Percentiles rank a stretch among this genome's conserved stretches.
Evolutionary conservation across 1,284 basidiomycete genomes (phyloP).

Genomic region (Cryptococcus maquisensis): DNA sequence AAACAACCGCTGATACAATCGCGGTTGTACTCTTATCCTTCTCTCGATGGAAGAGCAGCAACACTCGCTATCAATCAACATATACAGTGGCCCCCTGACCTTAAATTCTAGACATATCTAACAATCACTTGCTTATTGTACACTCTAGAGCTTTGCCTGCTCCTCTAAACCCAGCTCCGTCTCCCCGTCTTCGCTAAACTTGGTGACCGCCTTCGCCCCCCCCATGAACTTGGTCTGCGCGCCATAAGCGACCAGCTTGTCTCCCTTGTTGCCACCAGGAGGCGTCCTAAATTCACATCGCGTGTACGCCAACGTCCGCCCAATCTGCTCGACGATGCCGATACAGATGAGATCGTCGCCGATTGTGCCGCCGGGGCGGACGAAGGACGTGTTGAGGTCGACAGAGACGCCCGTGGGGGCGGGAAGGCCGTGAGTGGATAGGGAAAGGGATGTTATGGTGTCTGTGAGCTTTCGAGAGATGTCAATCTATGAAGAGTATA

Average conservation of each 20-base stretch:
- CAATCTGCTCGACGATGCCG: slow-evolving; percentile 43
- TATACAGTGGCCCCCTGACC: too few relatives aligned
- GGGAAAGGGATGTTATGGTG: slow-evolving; percentile 44
- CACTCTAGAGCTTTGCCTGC: slow-evolving; percentile 16
- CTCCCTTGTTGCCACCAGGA: slow-evolving; percentile 14
- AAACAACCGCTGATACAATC: too few relatives aligned
- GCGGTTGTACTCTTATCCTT: too few relatives aligned
- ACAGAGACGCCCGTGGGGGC: slow-evolving; percentile 46
- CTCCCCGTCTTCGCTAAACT: slow-evolving; percentile 38
- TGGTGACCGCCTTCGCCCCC: slow-evolving; percentile 17
- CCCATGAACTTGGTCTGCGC: slow-evolving; percentile 48
- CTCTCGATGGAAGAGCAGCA: too few relatives aligned
- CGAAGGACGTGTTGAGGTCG: slow-evolving; percentile 47
- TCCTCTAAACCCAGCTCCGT: slow-evolving; percentile 22
- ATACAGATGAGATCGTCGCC: slow-evolving; percentile 37
- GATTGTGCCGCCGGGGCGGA: slow-evolving; percentile 40
- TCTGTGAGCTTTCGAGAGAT: slow-evolving; percentile 37
- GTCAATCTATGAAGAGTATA: not conserved
- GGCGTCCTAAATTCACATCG: slow-evolving; percentile 11
- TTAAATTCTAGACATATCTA: too few relatives aligned
- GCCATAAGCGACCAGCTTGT: slow-evolving; percentile 46
- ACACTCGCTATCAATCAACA: too few relatives aligned
- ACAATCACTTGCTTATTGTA: too few relatives aligned
- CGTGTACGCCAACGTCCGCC: slow-evolving; percentile 22
- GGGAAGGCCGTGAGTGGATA: slow-evolving; percentile 43